Conservation (phyloP, 768 basidiomycete species). For the Phaffia tasmanica region DNA sequence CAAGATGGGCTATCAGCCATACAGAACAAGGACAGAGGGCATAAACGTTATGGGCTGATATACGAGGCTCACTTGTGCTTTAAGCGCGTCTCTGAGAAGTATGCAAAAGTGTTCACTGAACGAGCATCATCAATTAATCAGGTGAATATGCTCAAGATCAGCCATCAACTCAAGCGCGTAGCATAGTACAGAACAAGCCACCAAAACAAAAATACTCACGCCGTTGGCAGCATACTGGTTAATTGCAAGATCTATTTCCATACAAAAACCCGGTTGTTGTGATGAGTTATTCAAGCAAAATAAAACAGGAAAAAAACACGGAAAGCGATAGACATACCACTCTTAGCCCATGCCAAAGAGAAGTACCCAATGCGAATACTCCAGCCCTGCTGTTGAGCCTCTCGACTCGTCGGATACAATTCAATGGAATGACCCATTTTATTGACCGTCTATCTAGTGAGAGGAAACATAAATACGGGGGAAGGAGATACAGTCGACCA, state of each 20-base stretch:
- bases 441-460: slow-evolving; percentile 88
- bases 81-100: slow-evolving; percentile 75
- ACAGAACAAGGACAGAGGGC: slow-evolving; percentile 86
- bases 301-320: slow-evolving; percentile 10
- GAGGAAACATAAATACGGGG: slow-evolving; percentile 79
- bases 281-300: slow-evolving; percentile 28
- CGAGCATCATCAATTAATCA: not conserved
- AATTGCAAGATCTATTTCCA: slow-evolving; percentile 60
- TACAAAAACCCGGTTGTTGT: not conserved
- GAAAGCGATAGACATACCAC: slow-evolving; percentile 50
- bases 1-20: slow-evolving; percentile 25
- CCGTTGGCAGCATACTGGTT: slow-evolving; percentile 82
- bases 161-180: not conserved
- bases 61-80: slow-evolving; percentile 75
- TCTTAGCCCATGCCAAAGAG: slow-evolving; percentile 89
- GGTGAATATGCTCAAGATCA: slow-evolving; percentile 23
- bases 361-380: slow-evolving; percentile 85
- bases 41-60: slow-evolving; percentile 79
- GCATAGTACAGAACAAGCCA: too few relatives aligned
- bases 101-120: slow-evolving; percentile 68
- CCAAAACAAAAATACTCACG: slow-evolving; percentile 32
- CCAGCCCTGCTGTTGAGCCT: slow-evolving; percentile 84
- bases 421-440: slow-evolving; percentile 78
- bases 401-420: slow-evolving; percentile 86
- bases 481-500: slow-evolving; percentile 75